These are phyloP conservation scores for Cryomyces antarcticus DNA, from an alignment of 495 filamentous ascomycete species.

Conservation along the genomic window DNA sequence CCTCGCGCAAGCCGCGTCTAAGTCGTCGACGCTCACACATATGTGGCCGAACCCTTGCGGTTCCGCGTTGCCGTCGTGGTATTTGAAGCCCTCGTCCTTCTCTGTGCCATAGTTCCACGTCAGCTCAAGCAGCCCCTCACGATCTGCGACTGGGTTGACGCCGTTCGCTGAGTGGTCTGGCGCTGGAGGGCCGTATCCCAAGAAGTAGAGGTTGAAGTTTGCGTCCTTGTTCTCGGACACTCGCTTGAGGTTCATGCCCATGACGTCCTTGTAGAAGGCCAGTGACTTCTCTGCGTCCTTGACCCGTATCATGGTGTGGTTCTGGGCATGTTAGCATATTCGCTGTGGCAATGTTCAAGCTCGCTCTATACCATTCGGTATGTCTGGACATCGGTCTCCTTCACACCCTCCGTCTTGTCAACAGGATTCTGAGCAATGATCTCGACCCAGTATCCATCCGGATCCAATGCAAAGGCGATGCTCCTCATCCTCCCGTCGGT, in stretches of 20 bases:
- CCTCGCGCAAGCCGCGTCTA: slow-evolving; percentile 65
- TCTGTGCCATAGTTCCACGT: slow-evolving; percentile 98
- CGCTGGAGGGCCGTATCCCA: slow-evolving; percentile 49
- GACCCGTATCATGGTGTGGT: slow-evolving; percentile 88
- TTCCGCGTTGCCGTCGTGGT: slow-evolving; percentile 80
- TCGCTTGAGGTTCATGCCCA: slow-evolving; percentile 70
- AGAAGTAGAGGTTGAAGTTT: slow-evolving; percentile 80
- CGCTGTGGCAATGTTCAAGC: not conserved
- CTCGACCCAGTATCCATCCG: slow-evolving; percentile 66
- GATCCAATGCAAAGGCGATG: slow-evolving; percentile 85
- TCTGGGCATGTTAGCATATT: slow-evolving; percentile 20
- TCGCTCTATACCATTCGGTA: slow-evolving; percentile 29
- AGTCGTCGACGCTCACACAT: slow-evolving; percentile 72
- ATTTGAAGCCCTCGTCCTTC: slow-evolving; percentile 62
- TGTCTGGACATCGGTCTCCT: slow-evolving; percentile 28
- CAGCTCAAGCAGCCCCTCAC: slow-evolving; percentile 72
- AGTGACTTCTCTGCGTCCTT: slow-evolving; percentile 71
- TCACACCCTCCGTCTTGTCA: slow-evolving; percentile 30
- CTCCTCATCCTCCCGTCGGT: slow-evolving; percentile 70
- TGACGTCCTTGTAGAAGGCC: slow-evolving; percentile 73
- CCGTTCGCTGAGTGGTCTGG: slow-evolving; percentile 26
- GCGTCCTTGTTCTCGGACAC: slow-evolving; percentile 47
- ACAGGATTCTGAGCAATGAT: slow-evolving; percentile 22
- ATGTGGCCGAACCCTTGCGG: slow-evolving; percentile 92
- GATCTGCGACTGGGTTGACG: slow-evolving; percentile 36